Base-by-base conservation (phyloP, 2,329 filamentous ascomycete species). In the Claviceps capensis region DNA sequence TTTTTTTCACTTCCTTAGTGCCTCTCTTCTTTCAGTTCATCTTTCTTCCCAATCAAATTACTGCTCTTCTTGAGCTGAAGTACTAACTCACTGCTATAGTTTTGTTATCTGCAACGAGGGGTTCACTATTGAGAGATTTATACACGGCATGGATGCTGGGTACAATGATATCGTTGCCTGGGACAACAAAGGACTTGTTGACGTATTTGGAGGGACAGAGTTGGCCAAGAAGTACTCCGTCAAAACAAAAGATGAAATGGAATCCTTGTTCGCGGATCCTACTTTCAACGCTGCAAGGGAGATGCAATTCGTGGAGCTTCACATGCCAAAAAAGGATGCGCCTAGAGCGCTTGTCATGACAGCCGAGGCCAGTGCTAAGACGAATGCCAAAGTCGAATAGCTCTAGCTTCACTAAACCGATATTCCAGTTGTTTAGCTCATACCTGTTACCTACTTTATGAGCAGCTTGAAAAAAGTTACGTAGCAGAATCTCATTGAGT, bases 91-190 rank as follows among this genome's bases (percentile, higher is more conserved):
- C 36, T n/a, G 16, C 19, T 5, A 11, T 52, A 81, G 79, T 56
- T 91, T 95, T 65, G 75, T 93, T 56, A 84, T 95, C 58, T 88
- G 86, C 74, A 94, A 94, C 65, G 81, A 90, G 42, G 89, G 89
- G 11, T 95, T 86, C 69, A 93, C 88, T 9, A 93, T 94, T 64
- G 89, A 95, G 69, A 81, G 89, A 34, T 86, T 81, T 65, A 94
- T 95, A 61, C 88, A 95, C 67, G 88, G 88, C 50, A 85, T 85
- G 81, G 73, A 89, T 8, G 86, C 79, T 36, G 65, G 63, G 26
- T 95, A 95, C 72, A 95, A 95, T 63, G 86, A 95, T 62, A 82
- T 95, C 52, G 75, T 78, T 53, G 66, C 72, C 11, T 95, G 89
- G 89, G 74, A 83, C 49, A 86, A 83, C 72, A 81, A 79, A 64